Evolutionary conservation across 179 eudicot genomes (phyloP).

Genomic region (Sideroxylon spinosum): DNA sequence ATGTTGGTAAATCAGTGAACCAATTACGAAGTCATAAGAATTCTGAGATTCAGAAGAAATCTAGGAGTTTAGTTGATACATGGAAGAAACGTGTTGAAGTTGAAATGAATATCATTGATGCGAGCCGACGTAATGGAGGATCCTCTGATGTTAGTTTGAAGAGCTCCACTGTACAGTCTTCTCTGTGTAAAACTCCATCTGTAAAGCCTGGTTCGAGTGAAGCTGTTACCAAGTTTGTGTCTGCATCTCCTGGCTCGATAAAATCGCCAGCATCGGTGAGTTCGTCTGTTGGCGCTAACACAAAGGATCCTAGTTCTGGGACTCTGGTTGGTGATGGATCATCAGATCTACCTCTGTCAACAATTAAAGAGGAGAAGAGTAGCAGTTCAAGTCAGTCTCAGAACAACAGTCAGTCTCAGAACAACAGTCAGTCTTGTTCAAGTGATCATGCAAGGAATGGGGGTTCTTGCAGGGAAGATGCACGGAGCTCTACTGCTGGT

Average conservation of each 20-base stretch:
- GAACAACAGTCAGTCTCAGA: conserved; percentile 63
- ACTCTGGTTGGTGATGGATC: conserved; percentile 18
- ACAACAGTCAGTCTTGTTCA: conserved; percentile 64
- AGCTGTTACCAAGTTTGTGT: conserved; percentile 23
- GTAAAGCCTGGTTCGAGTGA: conserved; percentile 46
- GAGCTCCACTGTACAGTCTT: conserved; percentile 36
- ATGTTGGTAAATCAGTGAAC: conserved; percentile 88
- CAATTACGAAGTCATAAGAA: conserved; percentile 68
- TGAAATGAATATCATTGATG: conserved; percentile 66
- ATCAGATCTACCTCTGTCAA: conserved; percentile 41
- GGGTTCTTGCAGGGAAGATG: conserved; percentile 61
- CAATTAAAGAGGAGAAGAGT: conserved; percentile 65
- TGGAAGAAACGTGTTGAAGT: conserved; percentile 97
- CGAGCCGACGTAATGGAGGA: conserved; percentile 39
- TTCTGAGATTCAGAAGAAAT: conserved; percentile 81
- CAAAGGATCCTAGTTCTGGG: conserved; percentile 14
- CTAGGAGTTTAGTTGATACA: conserved; percentile 76
- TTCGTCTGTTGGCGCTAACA: conserved; percentile 18
- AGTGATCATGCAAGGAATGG: conserved; percentile 41
- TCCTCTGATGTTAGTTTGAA: conserved; percentile 42
- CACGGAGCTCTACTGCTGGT: conserved; percentile 58
- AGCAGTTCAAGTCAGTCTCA: conserved; percentile 84
- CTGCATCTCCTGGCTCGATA: conserved; percentile 6
- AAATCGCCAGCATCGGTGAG: conserved; percentile 25
- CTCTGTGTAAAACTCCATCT: conserved; percentile 41